phyloP scores from a whole-genome alignment of 2,329 filamentous ascomycete species.

The Trichoderma atrobrunneum region DNA sequence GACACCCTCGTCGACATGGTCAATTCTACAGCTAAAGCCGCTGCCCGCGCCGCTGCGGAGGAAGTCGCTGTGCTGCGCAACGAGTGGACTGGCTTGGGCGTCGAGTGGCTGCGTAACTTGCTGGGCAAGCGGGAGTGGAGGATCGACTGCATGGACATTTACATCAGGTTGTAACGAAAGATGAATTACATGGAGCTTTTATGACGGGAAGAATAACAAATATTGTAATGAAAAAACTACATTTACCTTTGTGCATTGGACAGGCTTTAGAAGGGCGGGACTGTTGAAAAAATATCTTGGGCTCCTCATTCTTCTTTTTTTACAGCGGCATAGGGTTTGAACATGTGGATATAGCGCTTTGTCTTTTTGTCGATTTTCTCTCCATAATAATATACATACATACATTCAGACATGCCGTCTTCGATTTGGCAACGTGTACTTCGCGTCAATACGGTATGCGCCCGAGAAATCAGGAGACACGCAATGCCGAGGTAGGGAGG shows the following conservation, averaged over 20 bases:
- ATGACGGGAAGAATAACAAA: neutral
- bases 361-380: neutral
- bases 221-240: neutral
- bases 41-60: conserved; percentile 66
- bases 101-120: conserved; percentile 82
- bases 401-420: neutral
- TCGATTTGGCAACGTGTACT: neutral
- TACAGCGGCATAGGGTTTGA: neutral
- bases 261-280: neutral
- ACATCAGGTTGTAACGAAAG: conserved; percentile 64
- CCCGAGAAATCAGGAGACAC: neutral
- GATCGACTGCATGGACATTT: conserved; percentile 86
- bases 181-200: neutral
- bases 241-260: neutral
- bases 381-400: neutral
- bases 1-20: conserved; percentile 54
- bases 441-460: neutral
- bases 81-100: conserved; percentile 72
- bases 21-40: conserved; percentile 66
- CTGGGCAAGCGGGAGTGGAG: conserved; percentile 84
- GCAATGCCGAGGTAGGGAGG: neutral
- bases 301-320: neutral
- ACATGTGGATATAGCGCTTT: neutral
- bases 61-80: conserved; percentile 53
- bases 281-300: neutral